Percentiles rank a stretch among this genome's conserved stretches.
phyloP scores from a whole-genome alignment of 1,139 yeast genomes.

The Eremothecium cymbalariae region DNA sequence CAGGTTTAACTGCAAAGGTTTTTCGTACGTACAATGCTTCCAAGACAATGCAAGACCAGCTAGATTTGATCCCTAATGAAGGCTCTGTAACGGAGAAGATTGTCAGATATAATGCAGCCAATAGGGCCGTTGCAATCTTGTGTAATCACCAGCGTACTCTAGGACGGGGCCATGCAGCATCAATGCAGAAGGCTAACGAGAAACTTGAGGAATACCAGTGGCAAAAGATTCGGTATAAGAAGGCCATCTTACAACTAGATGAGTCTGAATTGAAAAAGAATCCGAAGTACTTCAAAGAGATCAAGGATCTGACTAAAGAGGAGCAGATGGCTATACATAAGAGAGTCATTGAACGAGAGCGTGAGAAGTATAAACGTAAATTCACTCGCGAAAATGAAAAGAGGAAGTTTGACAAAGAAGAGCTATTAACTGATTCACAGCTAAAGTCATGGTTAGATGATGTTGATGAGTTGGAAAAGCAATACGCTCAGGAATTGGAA shows the following conservation, averaged over 20 bases:
- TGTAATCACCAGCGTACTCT: slow-evolving; percentile 97
- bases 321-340: slow-evolving; percentile 54
- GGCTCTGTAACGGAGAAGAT: slow-evolving; percentile 87
- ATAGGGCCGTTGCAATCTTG: slow-evolving; percentile 86
- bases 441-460: slow-evolving; percentile 52
- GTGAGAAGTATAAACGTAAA: slow-evolving; percentile 54
- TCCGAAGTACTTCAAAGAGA: slow-evolving; percentile 54
- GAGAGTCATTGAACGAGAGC: slow-evolving; percentile 47
- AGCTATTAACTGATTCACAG: slow-evolving; percentile 45
- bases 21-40: slow-evolving; percentile 97
- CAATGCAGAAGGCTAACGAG: slow-evolving; percentile 72
- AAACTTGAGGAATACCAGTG: slow-evolving; percentile 71
- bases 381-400: slow-evolving; percentile 74
- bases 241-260: slow-evolving; percentile 62
- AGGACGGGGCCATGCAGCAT: slow-evolving; percentile 70
- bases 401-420: slow-evolving; percentile 48
- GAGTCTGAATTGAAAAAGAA: slow-evolving; percentile 46
- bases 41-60: slow-evolving; percentile 91
- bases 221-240: slow-evolving; percentile 71
- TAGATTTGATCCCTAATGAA: slow-evolving; percentile 70
- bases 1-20: slow-evolving; percentile 90
- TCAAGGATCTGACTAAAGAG: slow-evolving; percentile 61
- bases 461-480: slow-evolving; percentile 47
- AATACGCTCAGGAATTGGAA: slow-evolving; percentile 52
- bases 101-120: slow-evolving; percentile 85